Conservation (phyloP, 1,284 basidiomycete genomes). For the Boletus mariae region DNA sequence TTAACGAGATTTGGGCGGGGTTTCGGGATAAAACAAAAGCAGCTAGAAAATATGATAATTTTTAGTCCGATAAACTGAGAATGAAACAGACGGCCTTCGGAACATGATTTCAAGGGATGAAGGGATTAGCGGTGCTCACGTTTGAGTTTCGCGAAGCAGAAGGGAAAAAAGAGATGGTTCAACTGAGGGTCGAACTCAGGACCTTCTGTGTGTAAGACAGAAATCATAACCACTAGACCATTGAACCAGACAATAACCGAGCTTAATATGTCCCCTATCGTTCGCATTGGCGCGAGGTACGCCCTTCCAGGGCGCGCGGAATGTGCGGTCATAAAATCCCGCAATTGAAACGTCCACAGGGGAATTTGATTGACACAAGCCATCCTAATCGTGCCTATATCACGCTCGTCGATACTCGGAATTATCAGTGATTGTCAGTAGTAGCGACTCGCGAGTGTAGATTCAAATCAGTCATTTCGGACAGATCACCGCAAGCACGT, state of each 20-base stretch:
- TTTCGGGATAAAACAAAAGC: background rate
- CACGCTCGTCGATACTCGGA: background rate
- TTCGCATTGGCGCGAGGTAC: background rate
- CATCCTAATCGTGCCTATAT: background rate
- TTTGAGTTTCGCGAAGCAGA: background rate
- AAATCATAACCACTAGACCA: constrained; percentile 62
- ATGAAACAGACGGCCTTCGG: no score
- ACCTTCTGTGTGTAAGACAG: constrained; percentile 64
- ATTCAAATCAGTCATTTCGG: background rate
- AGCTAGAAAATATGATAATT: background rate
- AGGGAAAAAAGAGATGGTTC: constrained; percentile 36
- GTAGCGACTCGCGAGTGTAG: background rate
- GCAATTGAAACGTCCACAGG: background rate
- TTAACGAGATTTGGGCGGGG: background rate
- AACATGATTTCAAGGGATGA: background rate
- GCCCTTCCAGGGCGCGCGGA: no score
- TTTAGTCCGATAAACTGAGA: background rate
- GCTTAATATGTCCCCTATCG: background rate
- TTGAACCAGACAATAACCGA: constrained; percentile 32
- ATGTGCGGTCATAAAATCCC: background rate
- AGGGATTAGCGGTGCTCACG: no score
- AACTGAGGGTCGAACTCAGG: constrained; percentile 62
- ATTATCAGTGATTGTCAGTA: background rate
- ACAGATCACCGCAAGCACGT: constrained; percentile 12
- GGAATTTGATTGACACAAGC: background rate